Evolutionary conservation across 192 early-diverging fungal genomes (phyloP).

Genomic region (Physocladia obscura): DNA sequence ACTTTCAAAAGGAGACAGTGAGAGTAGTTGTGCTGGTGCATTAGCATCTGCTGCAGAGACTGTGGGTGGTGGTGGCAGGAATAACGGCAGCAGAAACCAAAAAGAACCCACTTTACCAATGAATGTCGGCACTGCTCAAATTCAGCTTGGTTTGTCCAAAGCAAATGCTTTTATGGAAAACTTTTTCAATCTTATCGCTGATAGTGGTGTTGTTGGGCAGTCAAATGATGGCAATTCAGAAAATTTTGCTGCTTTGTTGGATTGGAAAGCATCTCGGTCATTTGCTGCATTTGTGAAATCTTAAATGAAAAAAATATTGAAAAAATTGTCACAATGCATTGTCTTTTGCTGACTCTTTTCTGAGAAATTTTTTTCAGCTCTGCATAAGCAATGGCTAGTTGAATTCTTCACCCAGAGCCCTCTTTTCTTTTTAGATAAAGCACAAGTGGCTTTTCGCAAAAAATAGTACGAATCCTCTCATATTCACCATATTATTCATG

Average conservation of each 20-base stretch:
- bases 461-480: not conserved
- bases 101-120: no score
- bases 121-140: slow-evolving; percentile 38
- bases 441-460: not conserved
- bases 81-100: not conserved
- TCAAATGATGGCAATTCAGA: slow-evolving; percentile 15
- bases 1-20: slow-evolving; percentile 1
- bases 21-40: not conserved
- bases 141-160: slow-evolving; percentile 46
- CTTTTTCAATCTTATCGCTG: slow-evolving; percentile 31
- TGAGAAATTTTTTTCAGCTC: not conserved
- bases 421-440: not conserved
- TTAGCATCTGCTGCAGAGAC: not conserved
- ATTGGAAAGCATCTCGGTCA: slow-evolving; percentile 36
- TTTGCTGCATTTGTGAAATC: slow-evolving; percentile 28
- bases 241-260: slow-evolving; percentile 15
- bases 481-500: no score
- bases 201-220: slow-evolving; percentile 10
- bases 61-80: not conserved
- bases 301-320: not conserved
- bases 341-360: no score
- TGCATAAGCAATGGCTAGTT: no score
- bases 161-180: slow-evolving; percentile 45
- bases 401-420: not conserved
- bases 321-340: no score